Evolutionary conservation across 192 early-diverging fungal genomes (phyloP).

Genomic region (Podochytrium sp.): DNA sequence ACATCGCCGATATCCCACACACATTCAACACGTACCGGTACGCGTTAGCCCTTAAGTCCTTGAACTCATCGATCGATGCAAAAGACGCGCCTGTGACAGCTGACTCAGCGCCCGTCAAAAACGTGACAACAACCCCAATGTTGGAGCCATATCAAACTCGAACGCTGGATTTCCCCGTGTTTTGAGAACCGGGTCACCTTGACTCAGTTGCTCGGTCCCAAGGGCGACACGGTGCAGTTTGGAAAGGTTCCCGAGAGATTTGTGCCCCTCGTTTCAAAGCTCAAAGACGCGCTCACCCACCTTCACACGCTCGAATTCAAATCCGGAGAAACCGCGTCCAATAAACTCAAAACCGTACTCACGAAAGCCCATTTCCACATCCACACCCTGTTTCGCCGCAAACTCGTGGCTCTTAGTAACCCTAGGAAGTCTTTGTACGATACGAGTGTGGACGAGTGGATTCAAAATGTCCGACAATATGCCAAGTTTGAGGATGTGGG

Average conservation of each 20-base stretch:
- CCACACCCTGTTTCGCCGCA: slow-evolving; percentile 22
- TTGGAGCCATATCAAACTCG: slow-evolving; percentile 17
- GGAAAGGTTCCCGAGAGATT: not conserved
- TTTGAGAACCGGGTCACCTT: slow-evolving; percentile 19
- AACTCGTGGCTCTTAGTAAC: slow-evolving; percentile 5
- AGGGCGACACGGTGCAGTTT: slow-evolving; percentile 15
- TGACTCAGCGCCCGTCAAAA: not conserved
- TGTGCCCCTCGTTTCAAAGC: slow-evolving; percentile 49
- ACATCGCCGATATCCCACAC: slow-evolving; percentile 30
- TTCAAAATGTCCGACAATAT: no score
- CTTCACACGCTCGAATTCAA: slow-evolving; percentile 45
- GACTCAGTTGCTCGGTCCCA: slow-evolving; percentile 1
- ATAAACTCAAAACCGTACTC: slow-evolving; percentile 17
- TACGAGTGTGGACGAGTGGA: no score
- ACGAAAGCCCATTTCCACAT: slow-evolving; percentile 32
- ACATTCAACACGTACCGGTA: slow-evolving; percentile 39
- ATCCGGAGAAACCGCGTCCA: slow-evolving; percentile 35
- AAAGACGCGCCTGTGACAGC: not conserved
- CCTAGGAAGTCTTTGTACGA: no score
- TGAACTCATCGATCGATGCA: not conserved
- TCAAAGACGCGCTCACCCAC: slow-evolving; percentile 50
- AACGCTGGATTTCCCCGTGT: slow-evolving; percentile 17
- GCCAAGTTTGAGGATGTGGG: no score
- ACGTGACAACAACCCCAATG: slow-evolving; percentile 3
- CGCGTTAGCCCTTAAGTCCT: slow-evolving; percentile 21